These are phyloP conservation scores for Arthroderma sp. DNA, from an alignment of 2,329 filamentous ascomycete species.

Conservation along the genomic window DNA sequence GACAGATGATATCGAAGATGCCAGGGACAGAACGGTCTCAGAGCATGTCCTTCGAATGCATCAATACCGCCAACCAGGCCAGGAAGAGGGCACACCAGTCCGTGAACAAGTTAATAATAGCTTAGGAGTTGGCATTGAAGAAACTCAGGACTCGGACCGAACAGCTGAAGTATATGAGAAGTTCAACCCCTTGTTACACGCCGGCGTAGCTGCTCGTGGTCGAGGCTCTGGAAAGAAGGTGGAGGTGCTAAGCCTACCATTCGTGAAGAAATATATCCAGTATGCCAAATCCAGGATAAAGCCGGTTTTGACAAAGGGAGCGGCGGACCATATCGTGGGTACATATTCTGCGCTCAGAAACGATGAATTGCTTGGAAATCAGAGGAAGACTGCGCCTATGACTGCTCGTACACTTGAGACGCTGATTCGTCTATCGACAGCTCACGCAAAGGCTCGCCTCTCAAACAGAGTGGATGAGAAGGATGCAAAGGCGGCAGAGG, in stretches of 20 bases:
- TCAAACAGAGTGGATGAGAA: slow-evolving; percentile 80
- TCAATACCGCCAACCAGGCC: slow-evolving; percentile 79
- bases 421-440: slow-evolving; percentile 91
- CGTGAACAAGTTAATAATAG: slow-evolving; percentile 75
- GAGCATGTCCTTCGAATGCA: slow-evolving; percentile 98
- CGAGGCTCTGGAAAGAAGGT: slow-evolving; percentile 62
- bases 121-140: slow-evolving; percentile 73
- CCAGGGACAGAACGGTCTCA: slow-evolving; percentile 76
- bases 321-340: slow-evolving; percentile 78
- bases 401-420: slow-evolving; percentile 96
- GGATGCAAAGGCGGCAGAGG: slow-evolving; percentile 76
- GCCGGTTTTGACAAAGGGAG: slow-evolving; percentile 79
- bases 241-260: slow-evolving; percentile 87
- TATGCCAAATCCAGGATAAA: slow-evolving; percentile 89
- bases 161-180: slow-evolving; percentile 91
- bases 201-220: slow-evolving; percentile 66
- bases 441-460: slow-evolving; percentile 83
- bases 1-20: slow-evolving; percentile 95
- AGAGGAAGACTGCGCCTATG: slow-evolving; percentile 84
- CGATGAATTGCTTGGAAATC: slow-evolving; percentile 88
- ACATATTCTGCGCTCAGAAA: slow-evolving; percentile 89
- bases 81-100: slow-evolving; percentile 86
- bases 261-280: slow-evolving; percentile 99
- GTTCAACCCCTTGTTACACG: slow-evolving; percentile 89
- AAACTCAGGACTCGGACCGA: slow-evolving; percentile 55